Evolutionary conservation across 768 basidiomycete species (phyloP).

Genomic region (Naematelia aurantialba): DNA sequence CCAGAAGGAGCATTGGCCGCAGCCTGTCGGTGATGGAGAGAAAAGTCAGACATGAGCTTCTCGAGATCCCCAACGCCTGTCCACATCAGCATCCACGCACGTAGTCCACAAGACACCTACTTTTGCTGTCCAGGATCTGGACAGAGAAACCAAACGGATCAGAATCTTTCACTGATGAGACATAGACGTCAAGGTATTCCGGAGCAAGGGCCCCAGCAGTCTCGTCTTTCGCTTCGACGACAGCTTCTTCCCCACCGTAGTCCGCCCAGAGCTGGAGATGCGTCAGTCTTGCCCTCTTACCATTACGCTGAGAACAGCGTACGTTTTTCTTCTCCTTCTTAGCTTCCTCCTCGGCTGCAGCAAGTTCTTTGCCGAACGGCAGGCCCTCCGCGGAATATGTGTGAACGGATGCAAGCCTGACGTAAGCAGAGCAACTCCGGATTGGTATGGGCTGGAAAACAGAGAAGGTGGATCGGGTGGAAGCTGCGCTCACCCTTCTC

Average conservation of each 20-base stretch:
- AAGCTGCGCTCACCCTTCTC: constrained; percentile 60
- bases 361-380: constrained; percentile 72
- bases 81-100: neutral
- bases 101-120: constrained; percentile 52
- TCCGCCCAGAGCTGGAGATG: constrained; percentile 72
- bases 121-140: constrained; percentile 86
- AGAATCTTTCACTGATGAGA: constrained; percentile 74
- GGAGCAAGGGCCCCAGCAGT: constrained; percentile 58
- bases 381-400: constrained; percentile 78
- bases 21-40: constrained; percentile 71
- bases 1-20: constrained; percentile 58
- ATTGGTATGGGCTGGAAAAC: neutral
- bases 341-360: constrained; percentile 83
- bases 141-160: constrained; percentile 75
- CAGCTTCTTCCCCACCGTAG: constrained; percentile 65
- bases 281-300: constrained; percentile 5
- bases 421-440: neutral
- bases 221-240: constrained; percentile 51
- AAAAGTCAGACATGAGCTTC: constrained; percentile 90
- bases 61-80: constrained; percentile 86
- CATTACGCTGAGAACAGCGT: constrained; percentile 44
- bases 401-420: constrained; percentile 71
- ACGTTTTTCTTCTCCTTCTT: constrained; percentile 76
- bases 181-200: constrained; percentile 87
- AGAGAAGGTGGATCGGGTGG: neutral